phyloP scores from a whole-genome alignment of 2,329 filamentous ascomycete genomes.

The Botrytis squamosa region DNA sequence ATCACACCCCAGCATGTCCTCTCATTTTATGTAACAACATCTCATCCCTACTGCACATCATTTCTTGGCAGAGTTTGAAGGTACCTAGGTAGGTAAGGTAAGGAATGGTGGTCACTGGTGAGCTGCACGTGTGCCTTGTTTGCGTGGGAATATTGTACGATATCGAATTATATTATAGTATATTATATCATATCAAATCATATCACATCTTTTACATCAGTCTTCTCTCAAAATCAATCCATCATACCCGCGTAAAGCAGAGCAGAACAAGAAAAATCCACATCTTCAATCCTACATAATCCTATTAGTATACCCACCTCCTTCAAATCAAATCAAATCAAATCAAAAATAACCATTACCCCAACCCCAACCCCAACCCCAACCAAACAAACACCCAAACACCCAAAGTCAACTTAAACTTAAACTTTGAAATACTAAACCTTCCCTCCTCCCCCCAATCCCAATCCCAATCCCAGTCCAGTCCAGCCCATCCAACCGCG shows the following conservation, averaged over 20 bases:
- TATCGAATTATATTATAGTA: too few relatives aligned
- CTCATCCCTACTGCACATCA: neutral
- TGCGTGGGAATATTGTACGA: too few relatives aligned
- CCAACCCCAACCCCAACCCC: neutral
- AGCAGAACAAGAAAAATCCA: neutral
- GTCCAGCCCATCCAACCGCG: neutral
- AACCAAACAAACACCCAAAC: neutral
- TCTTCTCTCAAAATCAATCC: too few relatives aligned
- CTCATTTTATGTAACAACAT: neutral
- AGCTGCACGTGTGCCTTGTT: too few relatives aligned
- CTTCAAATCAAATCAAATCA: neutral
- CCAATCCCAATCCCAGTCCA: too few relatives aligned
- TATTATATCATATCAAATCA: too few relatives aligned
- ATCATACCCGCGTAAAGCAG: too few relatives aligned
- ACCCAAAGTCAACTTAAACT: neutral
- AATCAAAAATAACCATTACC: neutral
- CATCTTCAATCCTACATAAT: neutral
- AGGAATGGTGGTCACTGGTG: too few relatives aligned
- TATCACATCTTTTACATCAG: too few relatives aligned
- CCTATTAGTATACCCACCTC: too few relatives aligned
- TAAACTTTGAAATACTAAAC: neutral
- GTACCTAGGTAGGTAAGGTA: too few relatives aligned
- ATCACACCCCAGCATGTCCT: accelerated
- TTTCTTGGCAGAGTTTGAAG: neutral
- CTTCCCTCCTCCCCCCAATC: too few relatives aligned